Percentiles rank a stretch among this genome's conserved stretches.
These are phyloP conservation scores for Gossypium gossypioides DNA, from an alignment of 441 rosid genomes.

Conservation along the genomic window DNA sequence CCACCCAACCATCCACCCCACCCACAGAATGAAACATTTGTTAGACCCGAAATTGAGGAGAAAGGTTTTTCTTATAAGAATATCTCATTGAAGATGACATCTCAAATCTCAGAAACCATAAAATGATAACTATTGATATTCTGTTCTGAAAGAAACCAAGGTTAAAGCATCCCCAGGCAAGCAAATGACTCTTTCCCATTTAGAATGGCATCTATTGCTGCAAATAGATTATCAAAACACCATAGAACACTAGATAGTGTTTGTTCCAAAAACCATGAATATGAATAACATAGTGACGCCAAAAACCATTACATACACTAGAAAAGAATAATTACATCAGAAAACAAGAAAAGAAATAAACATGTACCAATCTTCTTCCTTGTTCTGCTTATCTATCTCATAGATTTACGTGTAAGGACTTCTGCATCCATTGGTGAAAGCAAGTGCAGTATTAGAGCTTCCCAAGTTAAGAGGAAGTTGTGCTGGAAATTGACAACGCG, in stretches of 20 bases:
- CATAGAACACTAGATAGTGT: conserved; percentile 60
- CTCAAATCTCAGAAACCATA: conserved; percentile 1
- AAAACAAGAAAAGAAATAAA: conserved; percentile 7
- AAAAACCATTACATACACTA: conserved; percentile 7
- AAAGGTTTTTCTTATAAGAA: background rate
- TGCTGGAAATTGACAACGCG: conserved; percentile 34
- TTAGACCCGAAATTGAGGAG: background rate
- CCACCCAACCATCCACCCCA: background rate
- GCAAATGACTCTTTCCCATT: conserved; percentile 53
- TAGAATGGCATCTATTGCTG: conserved; percentile 77
- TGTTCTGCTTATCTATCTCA: conserved; percentile 49
- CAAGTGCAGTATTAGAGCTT: conserved; percentile 68
- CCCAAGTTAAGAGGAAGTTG: conserved; percentile 77
- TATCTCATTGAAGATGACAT: background rate
- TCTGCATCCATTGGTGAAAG: conserved; percentile 84
- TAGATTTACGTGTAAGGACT: conserved; percentile 68
- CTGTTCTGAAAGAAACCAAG: conserved; percentile 4
- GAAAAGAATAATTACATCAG: conserved; percentile 4
- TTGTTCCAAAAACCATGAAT: conserved; percentile 38
- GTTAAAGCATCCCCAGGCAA: conserved; percentile 39
- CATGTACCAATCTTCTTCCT: conserved; percentile 57
- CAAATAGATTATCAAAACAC: conserved; percentile 75
- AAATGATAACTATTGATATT: background rate
- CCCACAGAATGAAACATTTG: background rate
- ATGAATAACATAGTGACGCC: conserved; percentile 4